Conservation (phyloP, 192 early-diverging fungal genomes). For the Entophlyctis luteolus region DNA sequence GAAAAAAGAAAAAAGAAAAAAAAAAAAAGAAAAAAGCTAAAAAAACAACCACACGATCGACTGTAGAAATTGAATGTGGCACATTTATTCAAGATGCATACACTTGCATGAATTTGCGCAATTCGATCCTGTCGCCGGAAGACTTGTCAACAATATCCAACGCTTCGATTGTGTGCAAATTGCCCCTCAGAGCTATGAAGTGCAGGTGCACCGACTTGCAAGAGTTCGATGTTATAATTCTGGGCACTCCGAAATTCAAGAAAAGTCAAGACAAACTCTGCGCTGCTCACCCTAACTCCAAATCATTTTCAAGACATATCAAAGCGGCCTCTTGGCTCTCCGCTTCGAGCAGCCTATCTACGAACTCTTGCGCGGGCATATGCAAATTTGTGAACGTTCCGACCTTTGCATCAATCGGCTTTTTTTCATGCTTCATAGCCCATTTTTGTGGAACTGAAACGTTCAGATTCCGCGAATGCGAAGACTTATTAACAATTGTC, state of each 20-base stretch:
- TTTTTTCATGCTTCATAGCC: background rate
- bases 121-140: slow-evolving; percentile 1
- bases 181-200: slow-evolving; percentile 43
- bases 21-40: too few species aligned
- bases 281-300: slow-evolving; percentile 31
- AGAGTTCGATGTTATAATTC: slow-evolving; percentile 16
- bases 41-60: too few species aligned
- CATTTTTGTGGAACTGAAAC: slow-evolving; percentile 17
- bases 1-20: too few species aligned
- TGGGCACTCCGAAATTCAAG: background rate
- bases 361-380: slow-evolving; percentile 1
- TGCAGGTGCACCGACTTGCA: slow-evolving; percentile 44
- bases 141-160: slow-evolving; percentile 30
- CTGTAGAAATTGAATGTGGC: too few species aligned
- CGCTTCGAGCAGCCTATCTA: slow-evolving; percentile 1
- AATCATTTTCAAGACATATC: slow-evolving; percentile 37
- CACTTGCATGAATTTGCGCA: slow-evolving; percentile 26
- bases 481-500: slow-evolving; percentile 30
- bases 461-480: background rate
- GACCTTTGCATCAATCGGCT: background rate
- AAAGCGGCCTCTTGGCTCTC: slow-evolving; percentile 32
- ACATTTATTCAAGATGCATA: too few species aligned
- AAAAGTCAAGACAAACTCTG: background rate
- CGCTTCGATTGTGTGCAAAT: slow-evolving; percentile 30
- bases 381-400: slow-evolving; percentile 2